These are phyloP conservation scores for Fomitopsis schrenkii DNA, from an alignment of 1,284 basidiomycete species.

Conservation along the genomic window DNA sequence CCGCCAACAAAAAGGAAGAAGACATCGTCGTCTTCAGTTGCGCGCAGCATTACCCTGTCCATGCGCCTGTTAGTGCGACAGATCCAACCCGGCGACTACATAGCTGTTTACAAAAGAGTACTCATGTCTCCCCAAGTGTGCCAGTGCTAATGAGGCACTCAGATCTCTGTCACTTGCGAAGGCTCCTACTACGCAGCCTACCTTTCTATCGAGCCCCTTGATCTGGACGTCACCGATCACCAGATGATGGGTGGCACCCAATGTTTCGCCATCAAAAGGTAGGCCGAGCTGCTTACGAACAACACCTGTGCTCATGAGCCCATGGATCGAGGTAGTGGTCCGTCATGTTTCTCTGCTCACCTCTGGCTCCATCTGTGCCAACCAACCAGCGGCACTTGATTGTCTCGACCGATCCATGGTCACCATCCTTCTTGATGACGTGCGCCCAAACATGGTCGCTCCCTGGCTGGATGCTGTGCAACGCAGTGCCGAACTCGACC, in stretches of 20 bases:
- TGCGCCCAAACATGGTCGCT: slow-evolving; percentile 17
- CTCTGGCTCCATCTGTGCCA: slow-evolving; percentile 35
- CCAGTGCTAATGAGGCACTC: slow-evolving; percentile 20
- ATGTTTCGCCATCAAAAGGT: slow-evolving; percentile 27
- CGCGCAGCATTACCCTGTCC: slow-evolving; percentile 2
- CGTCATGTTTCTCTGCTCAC: slow-evolving; percentile 12
- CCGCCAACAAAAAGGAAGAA: not conserved
- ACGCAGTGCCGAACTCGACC: slow-evolving; percentile 28
- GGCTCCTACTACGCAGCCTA: slow-evolving; percentile 7
- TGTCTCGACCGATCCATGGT: slow-evolving; percentile 7
- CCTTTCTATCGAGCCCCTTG: slow-evolving; percentile 19
- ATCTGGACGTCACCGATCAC: slow-evolving; percentile 29
- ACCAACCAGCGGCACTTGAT: slow-evolving; percentile 25
- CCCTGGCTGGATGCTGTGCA: slow-evolving; percentile 23
- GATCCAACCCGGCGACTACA: not conserved
- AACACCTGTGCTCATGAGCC: slow-evolving; percentile 15
- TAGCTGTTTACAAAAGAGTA: slow-evolving; percentile 9
- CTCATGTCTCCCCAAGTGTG: slow-evolving; percentile 25
- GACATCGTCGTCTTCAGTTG: slow-evolving; percentile 1
- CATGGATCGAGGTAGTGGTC: not conserved
- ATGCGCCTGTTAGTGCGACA: not conserved
- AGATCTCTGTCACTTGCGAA: not conserved
- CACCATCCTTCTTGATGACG: slow-evolving; percentile 9
- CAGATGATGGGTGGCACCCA: slow-evolving; percentile 18
- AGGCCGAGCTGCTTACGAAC: slow-evolving; percentile 26